Evolutionary conservation across 306 rosid genomes (phyloP).

Genomic region (Inga oerstediana): DNA sequence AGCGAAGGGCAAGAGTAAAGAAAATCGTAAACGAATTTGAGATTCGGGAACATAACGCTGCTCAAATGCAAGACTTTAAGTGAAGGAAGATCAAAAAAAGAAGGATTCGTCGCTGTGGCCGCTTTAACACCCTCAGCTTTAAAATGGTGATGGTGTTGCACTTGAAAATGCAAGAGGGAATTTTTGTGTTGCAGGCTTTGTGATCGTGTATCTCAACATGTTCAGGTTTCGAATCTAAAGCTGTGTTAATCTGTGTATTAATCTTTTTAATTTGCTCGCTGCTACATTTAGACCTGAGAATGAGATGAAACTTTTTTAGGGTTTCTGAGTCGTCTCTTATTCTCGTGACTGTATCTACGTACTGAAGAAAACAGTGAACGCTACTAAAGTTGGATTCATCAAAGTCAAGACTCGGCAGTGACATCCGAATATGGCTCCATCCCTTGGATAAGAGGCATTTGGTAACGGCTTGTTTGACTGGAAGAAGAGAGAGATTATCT

Average conservation of each 20-base stretch:
- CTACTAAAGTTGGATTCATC: neutral
- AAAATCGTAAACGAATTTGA: neutral
- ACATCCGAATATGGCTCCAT: conserved; percentile 35
- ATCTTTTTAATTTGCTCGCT: neutral
- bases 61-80: neutral
- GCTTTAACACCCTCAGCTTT: neutral
- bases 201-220: neutral
- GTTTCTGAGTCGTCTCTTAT: neutral
- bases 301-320: neutral
- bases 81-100: neutral
- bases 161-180: neutral
- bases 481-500: neutral
- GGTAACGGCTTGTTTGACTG: conserved; percentile 20
- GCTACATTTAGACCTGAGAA: neutral
- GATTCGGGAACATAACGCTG: neutral
- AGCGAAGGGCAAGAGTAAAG: neutral
- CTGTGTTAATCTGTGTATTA: neutral
- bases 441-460: conserved; percentile 32
- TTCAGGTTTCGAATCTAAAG: neutral
- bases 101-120: neutral
- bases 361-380: neutral
- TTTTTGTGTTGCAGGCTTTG: neutral
- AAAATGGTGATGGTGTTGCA: neutral
- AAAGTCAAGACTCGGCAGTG: neutral
- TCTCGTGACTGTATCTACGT: neutral